phyloP scores from a whole-genome alignment of 345 rosid species.

The Reutealis trisperma region DNA sequence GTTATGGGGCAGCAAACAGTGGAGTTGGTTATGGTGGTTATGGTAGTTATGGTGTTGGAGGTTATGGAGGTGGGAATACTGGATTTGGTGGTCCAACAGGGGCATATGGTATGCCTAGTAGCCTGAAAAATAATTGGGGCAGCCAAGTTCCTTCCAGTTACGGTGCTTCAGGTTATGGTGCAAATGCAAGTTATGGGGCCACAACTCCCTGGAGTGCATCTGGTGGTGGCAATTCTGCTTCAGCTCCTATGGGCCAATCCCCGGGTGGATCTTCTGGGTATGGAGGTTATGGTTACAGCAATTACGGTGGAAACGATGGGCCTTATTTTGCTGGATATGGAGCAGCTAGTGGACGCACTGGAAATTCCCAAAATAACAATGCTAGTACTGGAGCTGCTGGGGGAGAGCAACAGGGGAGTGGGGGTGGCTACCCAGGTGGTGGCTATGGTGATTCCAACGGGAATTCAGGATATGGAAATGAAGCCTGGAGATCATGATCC shows the following conservation, averaged over 20 bases:
- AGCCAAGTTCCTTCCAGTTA: conserved; percentile 36
- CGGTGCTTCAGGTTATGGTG: conserved; percentile 30
- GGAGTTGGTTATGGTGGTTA: conserved; percentile 41
- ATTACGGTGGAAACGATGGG: conserved; percentile 37
- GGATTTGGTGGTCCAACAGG: conserved; percentile 37
- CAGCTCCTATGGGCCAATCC: conserved; percentile 25
- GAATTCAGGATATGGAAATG: conserved; percentile 31
- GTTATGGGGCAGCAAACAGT: conserved; percentile 34
- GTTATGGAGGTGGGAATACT: conserved; percentile 30
- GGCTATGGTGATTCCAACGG: conserved; percentile 35
- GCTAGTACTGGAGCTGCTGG: conserved; percentile 19
- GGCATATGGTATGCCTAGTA: conserved; percentile 38
- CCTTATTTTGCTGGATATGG: conserved; percentile 36
- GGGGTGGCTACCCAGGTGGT: conserved; percentile 12
- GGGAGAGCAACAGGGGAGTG: conserved; percentile 21
- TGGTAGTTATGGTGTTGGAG: conserved; percentile 32
- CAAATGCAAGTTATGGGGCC: conserved; percentile 29
- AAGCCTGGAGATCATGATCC: conserved; percentile 32
- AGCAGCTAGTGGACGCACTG: conserved; percentile 26
- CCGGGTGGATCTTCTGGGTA: conserved; percentile 31
- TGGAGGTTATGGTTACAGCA: conserved; percentile 37
- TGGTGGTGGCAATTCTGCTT: conserved; percentile 23
- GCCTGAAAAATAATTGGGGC: conserved; percentile 31
- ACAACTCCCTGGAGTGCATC: conserved; percentile 24
- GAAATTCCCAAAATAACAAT: conserved; percentile 19